A percentile compares a stretch with the other conserved stretches of the same genome.
These are phyloP conservation scores for Amanita rubescens DNA, from an alignment of 768 basidiomycete species.

Conservation along the genomic window DNA sequence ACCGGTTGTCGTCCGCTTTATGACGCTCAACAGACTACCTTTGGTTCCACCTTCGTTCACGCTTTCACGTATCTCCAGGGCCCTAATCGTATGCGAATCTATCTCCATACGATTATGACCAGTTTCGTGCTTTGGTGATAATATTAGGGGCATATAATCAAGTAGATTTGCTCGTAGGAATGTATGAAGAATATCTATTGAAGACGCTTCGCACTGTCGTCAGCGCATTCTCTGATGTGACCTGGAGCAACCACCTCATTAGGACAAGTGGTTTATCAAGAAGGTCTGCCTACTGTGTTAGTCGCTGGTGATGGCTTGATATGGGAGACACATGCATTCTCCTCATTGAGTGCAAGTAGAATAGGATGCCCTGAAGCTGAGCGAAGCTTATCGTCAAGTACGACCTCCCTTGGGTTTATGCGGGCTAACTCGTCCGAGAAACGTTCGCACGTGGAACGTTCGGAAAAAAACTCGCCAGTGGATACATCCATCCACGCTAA, in stretches of 20 bases:
- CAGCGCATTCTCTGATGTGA: background rate
- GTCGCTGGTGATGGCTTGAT: slow-evolving; percentile 13
- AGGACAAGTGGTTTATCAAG: background rate
- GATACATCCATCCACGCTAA: slow-evolving; percentile 95
- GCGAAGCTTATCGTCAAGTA: slow-evolving; percentile 45
- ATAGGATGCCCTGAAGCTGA: slow-evolving; percentile 36
- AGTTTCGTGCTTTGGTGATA: slow-evolving; percentile 50
- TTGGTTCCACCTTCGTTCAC: slow-evolving; percentile 63
- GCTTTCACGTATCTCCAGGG: slow-evolving; percentile 78
- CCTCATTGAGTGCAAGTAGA: slow-evolving; percentile 41
- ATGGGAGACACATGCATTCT: slow-evolving; percentile 49
- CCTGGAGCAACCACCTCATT: background rate
- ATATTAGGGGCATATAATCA: slow-evolving; percentile 68
- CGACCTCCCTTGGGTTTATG: slow-evolving; percentile 76
- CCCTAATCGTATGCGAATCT: slow-evolving; percentile 81
- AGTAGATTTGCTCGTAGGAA: slow-evolving; percentile 64
- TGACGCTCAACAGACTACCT: slow-evolving; percentile 67
- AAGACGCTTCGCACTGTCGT: background rate
- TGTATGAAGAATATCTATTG: slow-evolving; percentile 10
- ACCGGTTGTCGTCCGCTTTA: slow-evolving; percentile 72
- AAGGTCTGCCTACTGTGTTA: background rate
- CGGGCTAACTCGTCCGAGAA: slow-evolving; percentile 79
- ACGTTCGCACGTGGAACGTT: slow-evolving; percentile 40
- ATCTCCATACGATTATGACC: slow-evolving; percentile 69
- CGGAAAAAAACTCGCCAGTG: slow-evolving; percentile 89